Evolutionary conservation across 495 filamentous ascomycete genomes (phyloP), one percentile per base, ranked within the genome.

Genomic region (Hypoxylon crocopeplum): DNA sequence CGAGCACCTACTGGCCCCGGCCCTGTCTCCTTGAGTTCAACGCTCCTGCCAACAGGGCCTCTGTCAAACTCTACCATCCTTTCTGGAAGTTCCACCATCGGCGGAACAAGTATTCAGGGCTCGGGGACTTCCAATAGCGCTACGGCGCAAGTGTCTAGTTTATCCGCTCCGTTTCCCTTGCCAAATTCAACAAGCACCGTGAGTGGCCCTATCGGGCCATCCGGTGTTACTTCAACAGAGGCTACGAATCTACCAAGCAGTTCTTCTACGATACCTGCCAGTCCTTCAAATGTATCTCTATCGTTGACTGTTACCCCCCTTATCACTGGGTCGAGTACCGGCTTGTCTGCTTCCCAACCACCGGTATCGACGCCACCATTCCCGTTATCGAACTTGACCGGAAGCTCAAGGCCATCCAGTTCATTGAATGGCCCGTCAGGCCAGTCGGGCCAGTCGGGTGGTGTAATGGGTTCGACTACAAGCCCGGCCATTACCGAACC

Each of bases 141-240:
- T 30, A 53, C 48, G 22, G 15, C 42, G 3, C 41, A 53, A 19
- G 32, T 16, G 24, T n/a, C 53, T 17, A n/a, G 44, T 16, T 45
- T 44, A 29, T 48, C 46, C 6, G 46, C 37, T 30, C 56, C 68
- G n/a, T 69, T 67, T 37, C 59, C 66, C 5, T 36, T 68, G 24
- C 27, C 60, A 7, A 69, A 69, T 53, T 63, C 61, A 19, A 69
- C 51, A 24, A 20, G 15, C 7, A 24, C 19, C 16, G 45, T 44
- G 1, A 34, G 33, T 22, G 24, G 24, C n/a, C 17, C 52, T 4
- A 47, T 45, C 19, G 48, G 12, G 13, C 10, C 39, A 12, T 42
- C 47, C 0, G 32, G 19, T 17, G 12, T 45, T 12, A 45, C 16
- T 12, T 45, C 55, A 12, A 52, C 56, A 12, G 50, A 34, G 27